Conservation (phyloP, 2,329 filamentous ascomycete genomes). For the Pestalotiopsis sp. region DNA sequence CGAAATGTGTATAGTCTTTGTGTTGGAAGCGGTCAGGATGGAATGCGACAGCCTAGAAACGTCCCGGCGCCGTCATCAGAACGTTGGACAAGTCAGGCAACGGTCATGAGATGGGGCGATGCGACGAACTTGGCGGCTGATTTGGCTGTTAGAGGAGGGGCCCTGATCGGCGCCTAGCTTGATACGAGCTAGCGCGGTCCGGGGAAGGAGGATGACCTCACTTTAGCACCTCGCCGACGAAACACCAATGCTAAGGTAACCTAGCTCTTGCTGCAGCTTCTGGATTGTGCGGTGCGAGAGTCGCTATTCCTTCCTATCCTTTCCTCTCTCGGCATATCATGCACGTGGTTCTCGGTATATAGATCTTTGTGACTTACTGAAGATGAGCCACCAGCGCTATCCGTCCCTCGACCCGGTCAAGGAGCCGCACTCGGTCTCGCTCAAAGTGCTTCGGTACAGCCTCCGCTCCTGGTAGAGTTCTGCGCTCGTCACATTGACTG, state of each 20-base stretch:
- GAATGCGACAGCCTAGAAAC: not conserved
- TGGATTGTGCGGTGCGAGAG: not conserved
- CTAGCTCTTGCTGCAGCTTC: not conserved
- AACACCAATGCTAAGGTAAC: not conserved
- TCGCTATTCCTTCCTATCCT: not conserved
- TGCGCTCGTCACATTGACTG: slow-evolving; percentile 9
- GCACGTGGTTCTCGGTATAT: not conserved
- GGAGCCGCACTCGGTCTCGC: slow-evolving; percentile 77
- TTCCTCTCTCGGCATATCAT: not conserved
- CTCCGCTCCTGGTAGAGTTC: slow-evolving; percentile 15
- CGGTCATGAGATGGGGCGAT: not conserved
- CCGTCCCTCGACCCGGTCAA: slow-evolving; percentile 62
- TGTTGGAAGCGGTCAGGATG: not conserved
- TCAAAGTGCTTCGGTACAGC: slow-evolving; percentile 73
- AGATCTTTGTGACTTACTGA: not conserved
- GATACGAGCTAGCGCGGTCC: not conserved
- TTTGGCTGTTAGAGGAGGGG: not conserved
- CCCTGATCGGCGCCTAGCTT: not conserved
- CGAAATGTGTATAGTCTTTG: not conserved
- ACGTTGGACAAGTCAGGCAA: not conserved
- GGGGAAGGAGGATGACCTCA: not conserved
- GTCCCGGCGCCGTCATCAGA: not conserved
- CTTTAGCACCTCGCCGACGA: not conserved
- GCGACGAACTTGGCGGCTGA: not conserved
- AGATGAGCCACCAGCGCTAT: slow-evolving; percentile 62